Conservation (phyloP, 352 stramenopile species). For the Halophytophthora batemanensis region DNA sequence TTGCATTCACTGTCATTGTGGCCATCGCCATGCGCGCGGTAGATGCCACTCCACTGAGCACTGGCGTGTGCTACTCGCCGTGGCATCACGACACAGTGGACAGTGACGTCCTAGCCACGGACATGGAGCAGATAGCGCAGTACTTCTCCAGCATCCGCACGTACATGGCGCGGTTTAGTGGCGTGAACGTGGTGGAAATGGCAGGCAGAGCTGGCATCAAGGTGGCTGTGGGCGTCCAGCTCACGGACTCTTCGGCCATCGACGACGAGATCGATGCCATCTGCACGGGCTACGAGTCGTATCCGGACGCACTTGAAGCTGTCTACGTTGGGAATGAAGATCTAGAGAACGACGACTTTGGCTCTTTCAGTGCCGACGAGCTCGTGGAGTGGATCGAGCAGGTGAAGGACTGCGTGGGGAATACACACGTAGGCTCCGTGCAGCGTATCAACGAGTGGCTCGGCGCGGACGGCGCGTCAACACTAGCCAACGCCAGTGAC, state of each 20-base stretch:
- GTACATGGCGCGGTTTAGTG: conserved; percentile 58
- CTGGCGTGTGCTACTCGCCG: conserved; percentile 57
- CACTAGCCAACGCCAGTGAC: conserved; percentile 32
- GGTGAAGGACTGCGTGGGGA: conserved; percentile 48
- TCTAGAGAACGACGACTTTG: conserved; percentile 51
- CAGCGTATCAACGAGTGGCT: conserved; percentile 75
- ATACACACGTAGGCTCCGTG: conserved; percentile 55
- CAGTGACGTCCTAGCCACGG: conserved; percentile 22
- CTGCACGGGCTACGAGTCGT: conserved; percentile 37
- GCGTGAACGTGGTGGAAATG: conserved; percentile 45
- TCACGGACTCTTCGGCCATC: conserved; percentile 37
- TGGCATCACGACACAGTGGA: conserved; percentile 47
- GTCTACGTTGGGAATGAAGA: conserved; percentile 80
- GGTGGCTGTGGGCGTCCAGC: conserved; percentile 60
- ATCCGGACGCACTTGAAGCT: conserved; percentile 37
- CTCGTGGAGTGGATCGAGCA: conserved; percentile 51
- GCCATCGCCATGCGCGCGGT: too few relatives aligned
- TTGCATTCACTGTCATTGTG: too few relatives aligned
- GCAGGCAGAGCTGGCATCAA: conserved; percentile 42
- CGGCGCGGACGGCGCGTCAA: conserved; percentile 14
- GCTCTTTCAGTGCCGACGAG: conserved; percentile 29
- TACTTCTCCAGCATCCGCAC: conserved; percentile 66
- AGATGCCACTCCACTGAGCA: too few relatives aligned
- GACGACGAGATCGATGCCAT: conserved; percentile 58
- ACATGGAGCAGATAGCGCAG: conserved; percentile 34